phyloP scores from a whole-genome alignment of 495 filamentous ascomycete species.

The Penicillium crystallinum region DNA sequence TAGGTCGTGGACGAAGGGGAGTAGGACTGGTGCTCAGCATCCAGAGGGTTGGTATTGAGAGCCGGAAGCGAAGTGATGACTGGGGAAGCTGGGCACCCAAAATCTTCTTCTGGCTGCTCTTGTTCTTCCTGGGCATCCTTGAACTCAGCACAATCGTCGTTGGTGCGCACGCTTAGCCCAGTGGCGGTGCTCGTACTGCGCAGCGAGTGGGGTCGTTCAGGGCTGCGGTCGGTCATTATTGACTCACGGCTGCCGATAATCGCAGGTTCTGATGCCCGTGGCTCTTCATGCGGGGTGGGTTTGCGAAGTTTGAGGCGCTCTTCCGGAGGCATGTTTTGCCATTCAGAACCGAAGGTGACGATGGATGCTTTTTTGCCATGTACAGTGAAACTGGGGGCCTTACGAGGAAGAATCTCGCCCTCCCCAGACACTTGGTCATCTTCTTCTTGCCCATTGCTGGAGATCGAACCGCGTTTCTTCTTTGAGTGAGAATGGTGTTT shows the following conservation, averaged over 20 bases:
- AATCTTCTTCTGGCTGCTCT: slow-evolving; percentile 4
- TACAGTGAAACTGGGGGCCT: slow-evolving; percentile 83
- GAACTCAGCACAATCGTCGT: slow-evolving; percentile 24
- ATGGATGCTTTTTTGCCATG: slow-evolving; percentile 98
- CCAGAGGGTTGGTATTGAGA: not conserved
- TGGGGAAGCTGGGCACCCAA: not conserved
- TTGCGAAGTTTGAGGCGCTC: slow-evolving; percentile 62
- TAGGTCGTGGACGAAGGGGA: slow-evolving; percentile 2
- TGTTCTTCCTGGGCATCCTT: slow-evolving; percentile 21
- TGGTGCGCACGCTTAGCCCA: slow-evolving; percentile 23
- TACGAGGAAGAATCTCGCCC: slow-evolving; percentile 66
- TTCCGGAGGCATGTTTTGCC: slow-evolving; percentile 75
- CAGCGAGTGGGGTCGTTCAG: slow-evolving; percentile 31
- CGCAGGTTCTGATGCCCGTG: slow-evolving; percentile 35
- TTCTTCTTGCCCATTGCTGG: slow-evolving; percentile 54
- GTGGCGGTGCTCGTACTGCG: slow-evolving; percentile 39
- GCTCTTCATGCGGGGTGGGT: slow-evolving; percentile 44
- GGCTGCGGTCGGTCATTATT: slow-evolving; percentile 20
- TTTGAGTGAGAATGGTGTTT: slow-evolving; percentile 59
- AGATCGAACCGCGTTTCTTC: slow-evolving; percentile 70
- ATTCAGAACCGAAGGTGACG: slow-evolving; percentile 87
- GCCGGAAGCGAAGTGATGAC: not conserved
- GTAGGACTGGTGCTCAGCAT: not conserved
- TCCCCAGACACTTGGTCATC: slow-evolving; percentile 45
- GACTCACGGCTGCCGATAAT: slow-evolving; percentile 31